Evolutionary conservation across 257 asterid species (phyloP).

Genomic region (Jasminum sambac): DNA sequence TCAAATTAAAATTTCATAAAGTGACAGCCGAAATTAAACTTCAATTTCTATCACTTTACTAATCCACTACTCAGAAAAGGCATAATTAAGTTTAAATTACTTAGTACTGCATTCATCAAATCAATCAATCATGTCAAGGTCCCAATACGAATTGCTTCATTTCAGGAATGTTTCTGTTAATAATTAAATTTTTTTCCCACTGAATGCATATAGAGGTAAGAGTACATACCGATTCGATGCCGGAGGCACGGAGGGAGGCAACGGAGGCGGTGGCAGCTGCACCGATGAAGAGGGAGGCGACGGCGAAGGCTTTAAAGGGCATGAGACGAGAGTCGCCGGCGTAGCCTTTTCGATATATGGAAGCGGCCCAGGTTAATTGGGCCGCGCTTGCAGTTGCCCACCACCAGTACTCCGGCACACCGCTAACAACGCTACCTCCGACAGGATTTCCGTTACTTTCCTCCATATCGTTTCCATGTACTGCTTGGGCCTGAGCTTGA

Average conservation of each 20-base stretch:
- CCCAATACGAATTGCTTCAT: neutral
- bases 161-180: neutral
- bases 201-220: neutral
- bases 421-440: constrained; percentile 22
- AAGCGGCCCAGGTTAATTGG: constrained; percentile 63
- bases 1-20: neutral
- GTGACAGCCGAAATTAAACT: neutral
- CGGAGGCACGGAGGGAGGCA: constrained; percentile 55
- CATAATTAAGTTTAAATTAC: neutral
- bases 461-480: constrained; percentile 37
- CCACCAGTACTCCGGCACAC: constrained; percentile 45
- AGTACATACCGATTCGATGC: constrained; percentile 57
- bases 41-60: neutral
- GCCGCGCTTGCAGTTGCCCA: constrained; percentile 67
- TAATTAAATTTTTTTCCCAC: neutral
- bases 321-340: constrained; percentile 53
- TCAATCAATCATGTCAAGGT: neutral
- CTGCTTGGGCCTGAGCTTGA: neutral
- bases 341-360: constrained; percentile 43
- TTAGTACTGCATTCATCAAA: neutral
- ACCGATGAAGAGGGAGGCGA: constrained; percentile 78
- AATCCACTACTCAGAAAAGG: neutral
- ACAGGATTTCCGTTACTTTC: constrained; percentile 28
- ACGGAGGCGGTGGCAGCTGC: constrained; percentile 58
- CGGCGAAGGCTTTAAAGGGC: constrained; percentile 82